Evolutionary conservation across 148 eudicot species (phyloP).

Genomic region (Heliamphora exappendiculata): DNA sequence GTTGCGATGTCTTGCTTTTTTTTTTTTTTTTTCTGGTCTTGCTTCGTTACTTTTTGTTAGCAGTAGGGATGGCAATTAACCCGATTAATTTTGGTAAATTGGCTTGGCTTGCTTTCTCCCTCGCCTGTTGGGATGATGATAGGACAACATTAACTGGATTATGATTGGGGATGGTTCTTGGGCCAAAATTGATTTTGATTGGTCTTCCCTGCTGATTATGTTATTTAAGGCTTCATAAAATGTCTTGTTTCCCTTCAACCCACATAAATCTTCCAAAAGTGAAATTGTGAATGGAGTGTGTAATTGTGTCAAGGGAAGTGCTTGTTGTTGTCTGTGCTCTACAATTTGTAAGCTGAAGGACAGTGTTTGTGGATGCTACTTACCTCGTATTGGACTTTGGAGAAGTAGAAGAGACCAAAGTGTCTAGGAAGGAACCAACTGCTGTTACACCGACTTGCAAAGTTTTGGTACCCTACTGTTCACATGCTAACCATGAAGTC

Average conservation of each 20-base stretch:
- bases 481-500: not conserved
- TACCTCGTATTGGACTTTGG: not conserved
- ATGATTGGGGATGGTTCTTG: not conserved
- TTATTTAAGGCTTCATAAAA: not conserved
- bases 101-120: not conserved
- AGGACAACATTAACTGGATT: not conserved
- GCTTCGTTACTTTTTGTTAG: not conserved
- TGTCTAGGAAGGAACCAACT: no score
- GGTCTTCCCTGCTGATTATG: not conserved
- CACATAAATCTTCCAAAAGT: not conserved
- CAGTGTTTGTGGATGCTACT: not conserved
- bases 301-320: not conserved
- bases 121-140: not conserved
- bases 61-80: no score
- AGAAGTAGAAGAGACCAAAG: not conserved
- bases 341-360: not conserved
- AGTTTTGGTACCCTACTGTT: not conserved
- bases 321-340: not conserved
- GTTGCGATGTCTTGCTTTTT: no score
- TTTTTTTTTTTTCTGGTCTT: not conserved
- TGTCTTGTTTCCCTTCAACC: not conserved
- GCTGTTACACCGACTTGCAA: not conserved
- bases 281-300: not conserved
- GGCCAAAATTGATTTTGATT: not conserved
- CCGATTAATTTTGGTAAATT: no score